Evolutionary conservation across 805 yeast genomes (phyloP).

Genomic region (Pichia cephalocereana): DNA sequence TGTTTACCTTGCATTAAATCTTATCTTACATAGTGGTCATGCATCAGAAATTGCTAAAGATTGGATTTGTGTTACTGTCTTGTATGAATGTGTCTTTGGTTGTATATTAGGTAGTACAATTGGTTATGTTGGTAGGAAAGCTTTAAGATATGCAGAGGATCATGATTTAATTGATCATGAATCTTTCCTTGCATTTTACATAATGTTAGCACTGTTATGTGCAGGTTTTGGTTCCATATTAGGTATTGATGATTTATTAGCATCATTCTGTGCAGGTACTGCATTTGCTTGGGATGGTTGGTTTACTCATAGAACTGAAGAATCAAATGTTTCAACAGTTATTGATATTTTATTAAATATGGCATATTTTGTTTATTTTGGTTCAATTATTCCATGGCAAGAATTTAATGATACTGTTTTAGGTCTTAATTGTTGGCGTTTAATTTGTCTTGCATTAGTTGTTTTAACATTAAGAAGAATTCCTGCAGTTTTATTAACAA

Average conservation of each 20-base stretch:
- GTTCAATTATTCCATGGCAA: slow-evolving; percentile 64
- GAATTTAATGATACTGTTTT: slow-evolving; percentile 38
- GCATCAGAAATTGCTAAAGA: slow-evolving; percentile 46
- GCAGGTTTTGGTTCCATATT: slow-evolving; percentile 56
- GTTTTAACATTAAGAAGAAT: slow-evolving; percentile 42
- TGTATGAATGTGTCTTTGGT: slow-evolving; percentile 57
- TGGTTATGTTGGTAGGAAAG: slow-evolving; percentile 42
- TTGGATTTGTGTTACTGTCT: slow-evolving; percentile 51
- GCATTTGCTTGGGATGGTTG: slow-evolving; percentile 71
- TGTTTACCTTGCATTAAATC: slow-evolving; percentile 47
- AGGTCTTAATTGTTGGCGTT: slow-evolving; percentile 46
- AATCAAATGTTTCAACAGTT: slow-evolving; percentile 55
- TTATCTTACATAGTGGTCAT: slow-evolving; percentile 42
- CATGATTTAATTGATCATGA: slow-evolving; percentile 51
- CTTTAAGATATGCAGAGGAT: slow-evolving; percentile 44
- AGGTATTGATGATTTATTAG: slow-evolving; percentile 64
- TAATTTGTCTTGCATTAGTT: slow-evolving; percentile 42
- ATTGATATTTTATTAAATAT: slow-evolving; percentile 57
- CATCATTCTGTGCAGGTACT: slow-evolving; percentile 66
- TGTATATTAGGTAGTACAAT: slow-evolving; percentile 41
- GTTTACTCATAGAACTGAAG: slow-evolving; percentile 49
- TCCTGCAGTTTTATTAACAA: slow-evolving; percentile 46
- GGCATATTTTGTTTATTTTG: slow-evolving; percentile 61
- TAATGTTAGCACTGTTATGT: slow-evolving; percentile 46
- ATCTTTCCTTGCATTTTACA: slow-evolving; percentile 46